These are phyloP conservation scores for Starmerella bacillaris DNA, from an alignment of 805 yeast species.

Conservation along the genomic window DNA sequence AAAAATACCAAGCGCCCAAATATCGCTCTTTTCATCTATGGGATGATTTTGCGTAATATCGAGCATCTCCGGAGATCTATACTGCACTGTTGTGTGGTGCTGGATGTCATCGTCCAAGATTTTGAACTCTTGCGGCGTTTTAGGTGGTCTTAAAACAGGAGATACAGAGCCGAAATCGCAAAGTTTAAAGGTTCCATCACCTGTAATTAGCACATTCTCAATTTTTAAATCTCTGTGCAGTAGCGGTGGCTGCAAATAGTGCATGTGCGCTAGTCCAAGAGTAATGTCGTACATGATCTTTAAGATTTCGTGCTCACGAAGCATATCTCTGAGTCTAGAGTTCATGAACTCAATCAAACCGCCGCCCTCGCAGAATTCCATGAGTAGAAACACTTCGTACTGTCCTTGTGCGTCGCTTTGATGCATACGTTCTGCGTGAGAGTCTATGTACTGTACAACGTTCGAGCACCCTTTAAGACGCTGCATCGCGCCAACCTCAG, in stretches of 20 bases:
- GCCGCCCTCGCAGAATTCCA: conserved; percentile 87
- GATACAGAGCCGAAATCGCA: conserved; percentile 91
- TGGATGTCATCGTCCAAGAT: conserved; percentile 67
- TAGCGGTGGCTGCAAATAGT: conserved; percentile 42
- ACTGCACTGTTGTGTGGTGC: conserved; percentile 88
- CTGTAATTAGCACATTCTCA: conserved; percentile 66
- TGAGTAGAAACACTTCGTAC: conserved; percentile 75
- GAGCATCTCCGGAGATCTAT: conserved; percentile 90
- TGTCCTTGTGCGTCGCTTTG: conserved; percentile 25
- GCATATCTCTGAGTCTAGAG: conserved; percentile 57
- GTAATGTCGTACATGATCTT: conserved; percentile 71
- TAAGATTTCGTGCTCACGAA: conserved; percentile 57
- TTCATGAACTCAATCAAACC: conserved; percentile 79
- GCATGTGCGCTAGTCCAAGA: conserved; percentile 72
- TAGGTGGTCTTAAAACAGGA: conserved; percentile 54
- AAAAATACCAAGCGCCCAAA: conserved; percentile 93
- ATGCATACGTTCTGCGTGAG: conserved; percentile 68
- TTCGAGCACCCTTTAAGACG: conserved; percentile 58
- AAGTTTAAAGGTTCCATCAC: conserved; percentile 56
- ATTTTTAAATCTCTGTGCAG: conserved; percentile 89
- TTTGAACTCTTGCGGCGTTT: conserved; percentile 53
- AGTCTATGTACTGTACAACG: conserved; percentile 81
- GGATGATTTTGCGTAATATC: conserved; percentile 70
- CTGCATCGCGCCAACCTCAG: conserved; percentile 96
- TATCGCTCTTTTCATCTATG: conserved; percentile 79